Conservation (phyloP, 169 alveolate species). For the Plasmodium gallinaceum region DNA sequence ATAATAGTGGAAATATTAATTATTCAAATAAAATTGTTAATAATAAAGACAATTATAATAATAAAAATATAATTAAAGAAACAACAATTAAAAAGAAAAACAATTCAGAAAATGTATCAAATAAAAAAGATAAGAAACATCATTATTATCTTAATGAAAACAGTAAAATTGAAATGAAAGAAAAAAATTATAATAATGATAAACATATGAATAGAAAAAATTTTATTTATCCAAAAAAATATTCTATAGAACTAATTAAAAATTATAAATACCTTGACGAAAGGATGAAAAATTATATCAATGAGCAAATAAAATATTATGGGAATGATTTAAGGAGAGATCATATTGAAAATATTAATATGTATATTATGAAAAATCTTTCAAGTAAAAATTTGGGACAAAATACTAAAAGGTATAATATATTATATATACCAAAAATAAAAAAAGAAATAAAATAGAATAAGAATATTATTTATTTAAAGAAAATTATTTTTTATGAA, state of each 20-base stretch:
- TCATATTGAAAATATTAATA: conserved; percentile 11
- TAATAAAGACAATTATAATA: too few relatives aligned
- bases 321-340: conserved; percentile 32
- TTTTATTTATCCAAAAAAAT: neutral
- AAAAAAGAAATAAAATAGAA: too few relatives aligned
- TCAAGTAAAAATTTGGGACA: neutral
- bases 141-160: too few relatives aligned
- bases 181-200: neutral
- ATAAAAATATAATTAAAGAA: too few relatives aligned
- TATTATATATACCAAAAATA: too few relatives aligned
- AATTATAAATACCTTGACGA: conserved; percentile 8
- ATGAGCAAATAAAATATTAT: conserved; percentile 53
- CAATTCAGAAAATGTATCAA: too few relatives aligned
- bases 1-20: too few relatives aligned
- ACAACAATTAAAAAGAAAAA: too few relatives aligned
- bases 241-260: conserved; percentile 15
- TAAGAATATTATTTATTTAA: too few relatives aligned
- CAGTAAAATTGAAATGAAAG: neutral
- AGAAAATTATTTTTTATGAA: too few relatives aligned
- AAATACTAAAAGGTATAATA: conserved; percentile 8
- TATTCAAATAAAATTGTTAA: too few relatives aligned
- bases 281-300: conserved; percentile 40
- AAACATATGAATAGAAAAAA: neutral
- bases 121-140: too few relatives aligned
- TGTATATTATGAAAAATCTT: conserved; percentile 3